Conservation (phyloP, 2,329 filamentous ascomycete genomes). For the Fusarium phyllophilum region DNA sequence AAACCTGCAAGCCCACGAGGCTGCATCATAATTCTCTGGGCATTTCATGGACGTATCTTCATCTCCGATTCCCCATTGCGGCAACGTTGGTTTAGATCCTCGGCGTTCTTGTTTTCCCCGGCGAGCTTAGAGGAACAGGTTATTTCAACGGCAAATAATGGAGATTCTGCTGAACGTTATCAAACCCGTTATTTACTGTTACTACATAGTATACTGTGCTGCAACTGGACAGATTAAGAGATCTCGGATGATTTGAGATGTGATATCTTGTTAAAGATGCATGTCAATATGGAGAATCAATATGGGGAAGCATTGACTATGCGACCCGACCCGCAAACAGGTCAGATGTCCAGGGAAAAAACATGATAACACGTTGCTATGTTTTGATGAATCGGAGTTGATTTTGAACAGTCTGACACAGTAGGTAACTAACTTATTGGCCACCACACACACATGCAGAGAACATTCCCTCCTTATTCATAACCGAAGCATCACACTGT, state of each 20-base stretch:
- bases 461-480: neutral
- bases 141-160: neutral
- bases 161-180: neutral
- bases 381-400: neutral
- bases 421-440: neutral
- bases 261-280: constrained; percentile 3
- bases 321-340: constrained; percentile 2
- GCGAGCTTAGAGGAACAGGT: neutral
- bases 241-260: constrained; percentile 1
- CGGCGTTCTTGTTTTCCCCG: neutral
- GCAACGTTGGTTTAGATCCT: constrained; percentile 6
- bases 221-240: neutral
- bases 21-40: constrained; percentile 17
- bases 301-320: neutral
- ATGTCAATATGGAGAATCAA: constrained; percentile 22
- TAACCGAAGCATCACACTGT: neutral
- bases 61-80: neutral
- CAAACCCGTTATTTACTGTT: neutral
- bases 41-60: neutral
- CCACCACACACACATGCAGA: neutral
- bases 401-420: neutral
- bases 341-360: constrained; percentile 12
- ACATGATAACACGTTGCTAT: constrained; percentile 6
- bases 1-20: constrained; percentile 3
- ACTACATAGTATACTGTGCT: neutral